Evolutionary conservation across 2,329 filamentous ascomycete species (phyloP).

Genomic region (Scedosporium boydii): DNA sequence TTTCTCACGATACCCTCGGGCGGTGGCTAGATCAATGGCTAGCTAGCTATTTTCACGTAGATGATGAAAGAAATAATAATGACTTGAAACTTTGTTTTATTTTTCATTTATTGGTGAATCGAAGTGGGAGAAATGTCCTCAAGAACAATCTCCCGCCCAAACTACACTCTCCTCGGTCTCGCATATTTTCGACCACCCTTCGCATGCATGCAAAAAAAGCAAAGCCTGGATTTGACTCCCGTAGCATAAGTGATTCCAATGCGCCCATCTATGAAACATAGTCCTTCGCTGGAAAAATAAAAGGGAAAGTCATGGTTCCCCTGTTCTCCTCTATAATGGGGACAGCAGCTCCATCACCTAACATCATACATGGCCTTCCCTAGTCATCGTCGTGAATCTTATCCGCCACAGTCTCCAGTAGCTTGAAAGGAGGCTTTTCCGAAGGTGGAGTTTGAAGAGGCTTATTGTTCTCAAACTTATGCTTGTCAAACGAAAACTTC

Average conservation of each 20-base stretch:
- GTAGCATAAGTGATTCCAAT: not conserved
- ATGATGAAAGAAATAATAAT: not conserved
- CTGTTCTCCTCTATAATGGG: too few species aligned
- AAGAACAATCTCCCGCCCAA: not conserved
- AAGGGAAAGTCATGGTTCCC: not conserved
- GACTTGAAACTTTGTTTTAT: not conserved
- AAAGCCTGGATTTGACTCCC: not conserved
- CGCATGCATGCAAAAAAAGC: not conserved
- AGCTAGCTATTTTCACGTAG: not conserved
- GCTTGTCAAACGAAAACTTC: not conserved
- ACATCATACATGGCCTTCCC: not conserved
- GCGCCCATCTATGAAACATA: not conserved
- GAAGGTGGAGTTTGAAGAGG: not conserved
- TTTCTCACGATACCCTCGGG: not conserved
- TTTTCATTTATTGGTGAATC: not conserved
- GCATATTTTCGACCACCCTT: not conserved
- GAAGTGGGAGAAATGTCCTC: not conserved
- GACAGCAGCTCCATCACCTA: not conserved
- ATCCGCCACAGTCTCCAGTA: not conserved
- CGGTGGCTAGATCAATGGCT: not conserved
- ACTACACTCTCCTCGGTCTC: not conserved
- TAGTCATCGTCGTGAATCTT: conserved; percentile 5
- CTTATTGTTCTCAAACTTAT: not conserved
- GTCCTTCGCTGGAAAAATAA: not conserved
- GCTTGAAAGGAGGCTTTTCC: not conserved